Evolutionary conservation across 2,329 filamentous ascomycete species (phyloP).

Genomic region (Fusarium denticulatum): DNA sequence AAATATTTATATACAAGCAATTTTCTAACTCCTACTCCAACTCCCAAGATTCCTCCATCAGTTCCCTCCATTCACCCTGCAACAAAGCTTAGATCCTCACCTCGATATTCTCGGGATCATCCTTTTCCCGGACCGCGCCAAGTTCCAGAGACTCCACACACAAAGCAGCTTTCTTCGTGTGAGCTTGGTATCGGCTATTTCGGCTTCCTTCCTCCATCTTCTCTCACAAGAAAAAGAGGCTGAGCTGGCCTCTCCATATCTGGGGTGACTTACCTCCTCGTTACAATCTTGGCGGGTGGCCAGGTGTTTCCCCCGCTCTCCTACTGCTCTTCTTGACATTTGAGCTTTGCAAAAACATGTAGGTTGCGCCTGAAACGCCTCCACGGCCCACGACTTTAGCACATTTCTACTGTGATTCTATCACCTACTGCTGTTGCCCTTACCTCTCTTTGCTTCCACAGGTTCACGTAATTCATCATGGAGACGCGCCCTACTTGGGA

Average conservation of each 20-base stretch:
- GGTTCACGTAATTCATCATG: conserved; percentile 40
- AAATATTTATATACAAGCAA: neutral
- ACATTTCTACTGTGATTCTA: conserved; percentile 18
- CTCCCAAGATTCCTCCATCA: neutral
- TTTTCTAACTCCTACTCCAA: neutral
- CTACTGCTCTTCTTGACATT: conserved; percentile 15
- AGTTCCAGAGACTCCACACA: conserved; percentile 17
- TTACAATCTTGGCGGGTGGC: conserved; percentile 37
- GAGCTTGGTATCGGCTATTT: conserved; percentile 41
- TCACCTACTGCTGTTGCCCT: conserved; percentile 14
- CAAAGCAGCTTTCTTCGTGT: conserved; percentile 30
- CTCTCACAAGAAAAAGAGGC: conserved; percentile 33
- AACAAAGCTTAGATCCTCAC: neutral
- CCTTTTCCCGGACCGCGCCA: neutral
- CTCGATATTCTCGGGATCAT: neutral
- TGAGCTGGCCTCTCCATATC: conserved; percentile 47
- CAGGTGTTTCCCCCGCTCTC: conserved; percentile 36
- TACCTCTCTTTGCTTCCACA: conserved; percentile 31
- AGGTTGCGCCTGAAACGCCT: conserved; percentile 41
- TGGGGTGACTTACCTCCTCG: conserved; percentile 15
- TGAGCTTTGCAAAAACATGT: conserved; percentile 40
- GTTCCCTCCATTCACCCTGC: neutral
- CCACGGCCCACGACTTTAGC: conserved; percentile 20
- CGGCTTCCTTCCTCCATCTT: conserved; percentile 41
- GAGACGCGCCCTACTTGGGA: conserved; percentile 42